Conservation (phyloP, 2,329 filamentous ascomycete genomes). For the Aspergillus latus region DNA sequence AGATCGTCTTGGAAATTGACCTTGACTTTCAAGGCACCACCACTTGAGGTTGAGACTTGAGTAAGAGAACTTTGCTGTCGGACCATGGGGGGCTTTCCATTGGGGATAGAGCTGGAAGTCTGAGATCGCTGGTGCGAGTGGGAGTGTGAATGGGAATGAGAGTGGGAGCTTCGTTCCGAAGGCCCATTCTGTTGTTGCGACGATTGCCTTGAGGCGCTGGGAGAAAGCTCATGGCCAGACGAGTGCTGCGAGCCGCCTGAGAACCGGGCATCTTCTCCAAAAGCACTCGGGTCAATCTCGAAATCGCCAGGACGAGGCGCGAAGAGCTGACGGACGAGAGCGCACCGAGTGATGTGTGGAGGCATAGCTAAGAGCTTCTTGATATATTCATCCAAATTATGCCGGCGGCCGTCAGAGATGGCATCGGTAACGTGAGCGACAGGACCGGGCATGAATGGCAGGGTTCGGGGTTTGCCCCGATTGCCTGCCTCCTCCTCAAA, state of each 20-base stretch:
- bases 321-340: constrained; percentile 86
- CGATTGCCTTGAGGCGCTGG: constrained; percentile 63
- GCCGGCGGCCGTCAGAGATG: constrained; percentile 87
- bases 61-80: constrained; percentile 56
- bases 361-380: constrained; percentile 85
- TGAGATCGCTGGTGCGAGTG: constrained; percentile 41
- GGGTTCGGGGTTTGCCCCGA: constrained; percentile 72
- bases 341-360: constrained; percentile 77
- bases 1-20: constrained; percentile 90
- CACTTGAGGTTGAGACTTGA: constrained; percentile 41
- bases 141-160: not conserved
- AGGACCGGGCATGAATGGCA: constrained; percentile 97
- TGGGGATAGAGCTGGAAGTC: constrained; percentile 30
- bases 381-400: constrained; percentile 93
- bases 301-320: constrained; percentile 87
- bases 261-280: constrained; percentile 69
- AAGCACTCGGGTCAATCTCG: constrained; percentile 73
- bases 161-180: constrained; percentile 31
- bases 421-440: constrained; percentile 98
- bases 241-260: constrained; percentile 70
- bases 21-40: constrained; percentile 80
- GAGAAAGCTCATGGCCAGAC: constrained; percentile 61
- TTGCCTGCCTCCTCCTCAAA: constrained; percentile 94
- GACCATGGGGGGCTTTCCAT: constrained; percentile 45
- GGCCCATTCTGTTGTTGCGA: constrained; percentile 63